phyloP scores from a whole-genome alignment of 2,329 filamentous ascomycete species.

The Neofusicoccum umdonicola region DNA sequence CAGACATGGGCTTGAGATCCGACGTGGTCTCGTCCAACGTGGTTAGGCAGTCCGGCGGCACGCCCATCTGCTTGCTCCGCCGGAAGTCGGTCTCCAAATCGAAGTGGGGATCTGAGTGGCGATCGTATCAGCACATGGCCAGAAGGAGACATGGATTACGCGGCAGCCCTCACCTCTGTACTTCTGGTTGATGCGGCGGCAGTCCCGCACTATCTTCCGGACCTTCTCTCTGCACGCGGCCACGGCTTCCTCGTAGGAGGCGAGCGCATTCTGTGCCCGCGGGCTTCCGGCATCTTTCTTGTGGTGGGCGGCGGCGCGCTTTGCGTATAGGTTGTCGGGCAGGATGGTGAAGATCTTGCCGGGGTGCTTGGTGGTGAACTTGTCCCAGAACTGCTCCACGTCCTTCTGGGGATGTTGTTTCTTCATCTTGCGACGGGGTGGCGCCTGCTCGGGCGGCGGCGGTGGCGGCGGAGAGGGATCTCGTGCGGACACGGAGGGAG shows the following conservation, averaged over 20 bases:
- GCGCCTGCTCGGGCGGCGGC: conserved; percentile 6
- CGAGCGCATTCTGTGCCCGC: conserved; percentile 58
- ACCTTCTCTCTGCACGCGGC: conserved; percentile 63
- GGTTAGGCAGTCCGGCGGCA: conserved; percentile 49
- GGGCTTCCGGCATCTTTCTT: conserved; percentile 38
- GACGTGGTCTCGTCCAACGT: conserved; percentile 35
- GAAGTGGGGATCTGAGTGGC: conserved; percentile 65
- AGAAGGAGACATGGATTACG: not conserved
- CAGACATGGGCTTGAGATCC: conserved; percentile 62
- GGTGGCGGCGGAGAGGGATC: conserved; percentile 19
- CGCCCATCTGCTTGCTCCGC: conserved; percentile 41
- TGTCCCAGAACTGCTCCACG: conserved; percentile 70
- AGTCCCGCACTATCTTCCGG: conserved; percentile 57
- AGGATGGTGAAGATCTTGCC: conserved; percentile 70
- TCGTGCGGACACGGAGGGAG: conserved; percentile 33
- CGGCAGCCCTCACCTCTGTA: conserved; percentile 53
- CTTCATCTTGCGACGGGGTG: conserved; percentile 25
- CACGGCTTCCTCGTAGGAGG: conserved; percentile 70
- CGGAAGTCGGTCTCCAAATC: conserved; percentile 71
- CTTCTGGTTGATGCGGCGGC: conserved; percentile 75
- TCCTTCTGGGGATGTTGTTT: conserved; percentile 57
- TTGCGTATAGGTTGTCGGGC: conserved; percentile 63
- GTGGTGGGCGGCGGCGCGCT: conserved; percentile 42
- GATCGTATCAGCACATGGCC: not conserved
- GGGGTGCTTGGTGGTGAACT: conserved; percentile 65